These are phyloP conservation scores for Pseudogymnoascus sp. DNA, from an alignment of 2,329 filamentous ascomycete species.

Conservation along the genomic window DNA sequence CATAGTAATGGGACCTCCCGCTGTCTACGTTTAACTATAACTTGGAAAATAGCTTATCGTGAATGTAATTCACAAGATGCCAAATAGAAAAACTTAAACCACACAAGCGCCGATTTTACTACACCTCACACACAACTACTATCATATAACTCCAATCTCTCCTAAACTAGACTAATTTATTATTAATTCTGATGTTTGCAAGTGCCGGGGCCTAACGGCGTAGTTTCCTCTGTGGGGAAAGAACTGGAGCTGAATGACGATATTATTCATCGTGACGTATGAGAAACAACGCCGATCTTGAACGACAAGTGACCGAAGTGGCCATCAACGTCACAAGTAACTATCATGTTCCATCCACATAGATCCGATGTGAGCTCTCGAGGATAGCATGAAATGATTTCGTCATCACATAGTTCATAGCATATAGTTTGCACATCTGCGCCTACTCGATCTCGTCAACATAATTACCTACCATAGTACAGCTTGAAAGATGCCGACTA, in stretches of 20 bases:
- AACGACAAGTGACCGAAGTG: neutral
- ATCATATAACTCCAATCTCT: neutral
- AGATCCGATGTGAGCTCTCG: neutral
- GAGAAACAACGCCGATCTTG: neutral
- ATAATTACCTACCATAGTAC: neutral
- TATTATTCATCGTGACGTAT: slow-evolving; percentile 7
- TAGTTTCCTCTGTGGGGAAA: neutral
- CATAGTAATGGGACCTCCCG: neutral
- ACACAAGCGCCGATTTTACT: neutral
- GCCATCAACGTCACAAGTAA: neutral
- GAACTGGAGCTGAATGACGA: neutral
- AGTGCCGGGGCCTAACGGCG: neutral
- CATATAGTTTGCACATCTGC: neutral
- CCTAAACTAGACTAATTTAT: neutral
- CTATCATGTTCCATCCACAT: neutral
- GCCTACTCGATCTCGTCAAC: neutral
- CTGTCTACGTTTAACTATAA: neutral
- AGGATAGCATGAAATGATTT: neutral
- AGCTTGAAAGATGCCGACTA: slow-evolving; percentile 15
- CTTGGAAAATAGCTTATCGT: neutral
- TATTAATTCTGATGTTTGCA: neutral
- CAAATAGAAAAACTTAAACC: neutral
- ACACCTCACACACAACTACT: neutral
- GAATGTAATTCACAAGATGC: neutral
- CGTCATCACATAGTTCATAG: neutral